These are phyloP conservation scores for Ascochyta viciae-villosae DNA, from an alignment of 2,329 filamentous ascomycete species.

Conservation along the genomic window DNA sequence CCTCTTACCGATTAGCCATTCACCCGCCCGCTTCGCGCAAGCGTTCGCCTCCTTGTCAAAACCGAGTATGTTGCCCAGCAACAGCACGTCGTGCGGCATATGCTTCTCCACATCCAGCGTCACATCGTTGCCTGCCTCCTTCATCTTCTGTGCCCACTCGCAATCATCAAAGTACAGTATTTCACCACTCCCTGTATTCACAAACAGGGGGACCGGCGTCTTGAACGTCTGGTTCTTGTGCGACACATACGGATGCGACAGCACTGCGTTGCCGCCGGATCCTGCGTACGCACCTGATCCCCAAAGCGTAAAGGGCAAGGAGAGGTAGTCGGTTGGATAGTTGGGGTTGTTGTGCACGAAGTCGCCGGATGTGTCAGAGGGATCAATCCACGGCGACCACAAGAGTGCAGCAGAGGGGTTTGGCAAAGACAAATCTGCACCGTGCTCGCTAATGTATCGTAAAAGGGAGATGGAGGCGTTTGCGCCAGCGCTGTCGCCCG, in stretches of 20 bases:
- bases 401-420: constrained; percentile 50
- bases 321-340: constrained; percentile 53
- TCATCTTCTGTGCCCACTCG: constrained; percentile 49
- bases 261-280: constrained; percentile 13
- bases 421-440: constrained; percentile 41
- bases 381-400: constrained; percentile 55
- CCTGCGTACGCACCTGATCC: constrained; percentile 49
- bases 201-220: constrained; percentile 51
- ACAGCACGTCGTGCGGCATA: constrained; percentile 57
- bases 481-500: constrained; percentile 60
- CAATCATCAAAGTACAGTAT: constrained; percentile 52
- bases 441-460: constrained; percentile 55
- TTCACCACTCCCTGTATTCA: constrained; percentile 53
- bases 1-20: constrained; percentile 39
- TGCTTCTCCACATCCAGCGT: constrained; percentile 51
- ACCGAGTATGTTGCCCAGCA: constrained; percentile 51
- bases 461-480: constrained; percentile 56
- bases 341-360: constrained; percentile 43
- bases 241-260: constrained; percentile 49
- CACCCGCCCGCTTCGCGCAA: constrained; percentile 48
- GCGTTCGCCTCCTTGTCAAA: constrained; percentile 51
- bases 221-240: constrained; percentile 49
- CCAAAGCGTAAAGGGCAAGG: constrained; percentile 51
- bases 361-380: constrained; percentile 35
- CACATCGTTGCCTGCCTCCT: constrained; percentile 50